phyloP scores from a whole-genome alignment of 2,329 filamentous ascomycete genomes.

The Cordyceps sp. region DNA sequence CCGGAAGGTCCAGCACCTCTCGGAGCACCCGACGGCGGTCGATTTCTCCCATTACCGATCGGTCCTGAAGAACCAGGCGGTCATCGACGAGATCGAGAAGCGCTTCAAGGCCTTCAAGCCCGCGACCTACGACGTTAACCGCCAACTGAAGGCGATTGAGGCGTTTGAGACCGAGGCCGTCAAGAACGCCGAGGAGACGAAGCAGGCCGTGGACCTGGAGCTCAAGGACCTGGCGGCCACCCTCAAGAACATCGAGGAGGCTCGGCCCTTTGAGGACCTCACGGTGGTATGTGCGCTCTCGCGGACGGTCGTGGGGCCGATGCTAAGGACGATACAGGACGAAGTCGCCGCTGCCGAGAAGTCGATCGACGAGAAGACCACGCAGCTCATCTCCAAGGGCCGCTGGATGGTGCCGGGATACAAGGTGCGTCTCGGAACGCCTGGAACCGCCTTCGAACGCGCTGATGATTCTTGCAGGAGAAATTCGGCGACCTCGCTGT shows the following conservation, averaged over 20 bases:
- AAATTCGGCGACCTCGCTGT: conserved; percentile 96
- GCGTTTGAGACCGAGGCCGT: conserved; percentile 94
- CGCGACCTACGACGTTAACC: conserved; percentile 74
- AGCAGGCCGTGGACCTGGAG: conserved; percentile 89
- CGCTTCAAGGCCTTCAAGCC: conserved; percentile 87
- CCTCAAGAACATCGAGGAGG: conserved; percentile 91
- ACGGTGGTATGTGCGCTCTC: conserved; percentile 63
- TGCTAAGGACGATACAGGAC: conserved; percentile 47
- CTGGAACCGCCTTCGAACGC: not conserved
- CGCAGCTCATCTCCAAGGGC: conserved; percentile 89
- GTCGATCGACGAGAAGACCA: conserved; percentile 94
- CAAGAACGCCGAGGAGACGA: conserved; percentile 93
- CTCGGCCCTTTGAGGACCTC: conserved; percentile 88
- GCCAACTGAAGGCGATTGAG: conserved; percentile 96
- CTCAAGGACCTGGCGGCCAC: conserved; percentile 88
- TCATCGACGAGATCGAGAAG: conserved; percentile 95
- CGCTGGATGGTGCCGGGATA: conserved; percentile 97
- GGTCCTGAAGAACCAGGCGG: conserved; percentile 85
- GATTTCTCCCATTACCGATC: conserved; percentile 90
- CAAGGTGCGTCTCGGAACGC: conserved; percentile 51
- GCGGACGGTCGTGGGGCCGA: not conserved
- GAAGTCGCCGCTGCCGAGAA: conserved; percentile 88
- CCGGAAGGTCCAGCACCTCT: conserved; percentile 75
- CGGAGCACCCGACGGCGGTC: conserved; percentile 69
- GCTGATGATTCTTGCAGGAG: conserved; percentile 53